Conservation (phyloP, 2,329 filamentous ascomycete genomes). For the Cordyceps cateniannulata region DNA sequence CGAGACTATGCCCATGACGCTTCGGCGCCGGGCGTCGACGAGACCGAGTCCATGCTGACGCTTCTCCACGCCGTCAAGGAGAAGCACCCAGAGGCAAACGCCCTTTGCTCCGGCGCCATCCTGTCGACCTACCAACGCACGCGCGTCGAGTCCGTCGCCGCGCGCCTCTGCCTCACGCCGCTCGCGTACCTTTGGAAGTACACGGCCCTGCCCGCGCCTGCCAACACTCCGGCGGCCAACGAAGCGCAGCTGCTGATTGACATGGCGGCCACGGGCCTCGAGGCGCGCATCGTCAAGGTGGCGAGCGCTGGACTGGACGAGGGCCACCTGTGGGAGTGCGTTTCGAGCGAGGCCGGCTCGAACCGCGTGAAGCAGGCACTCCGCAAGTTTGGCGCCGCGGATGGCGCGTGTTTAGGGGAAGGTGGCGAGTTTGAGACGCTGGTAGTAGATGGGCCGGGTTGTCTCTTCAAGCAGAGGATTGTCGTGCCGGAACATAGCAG, state of each 20-base stretch:
- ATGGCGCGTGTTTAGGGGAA: conserved; percentile 77
- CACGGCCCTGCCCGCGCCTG: conserved; percentile 57
- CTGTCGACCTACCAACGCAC: conserved; percentile 94
- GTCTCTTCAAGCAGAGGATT: conserved; percentile 68
- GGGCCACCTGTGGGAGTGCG: conserved; percentile 71
- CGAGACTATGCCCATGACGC: conserved; percentile 56
- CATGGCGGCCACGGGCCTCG: conserved; percentile 71
- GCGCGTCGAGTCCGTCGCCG: conserved; percentile 83
- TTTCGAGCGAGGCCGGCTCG: conserved; percentile 51
- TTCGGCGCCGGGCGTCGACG: conserved; percentile 47
- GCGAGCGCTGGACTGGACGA: conserved; percentile 85
- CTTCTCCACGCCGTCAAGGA: conserved; percentile 62
- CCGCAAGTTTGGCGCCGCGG: conserved; percentile 58
- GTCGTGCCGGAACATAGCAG: conserved; percentile 49
- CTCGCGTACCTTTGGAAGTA: conserved; percentile 92
- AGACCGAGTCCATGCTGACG: conserved; percentile 80
- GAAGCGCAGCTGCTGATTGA: conserved; percentile 64
- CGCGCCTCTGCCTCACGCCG: conserved; percentile 74
- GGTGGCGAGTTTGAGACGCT: conserved; percentile 96
- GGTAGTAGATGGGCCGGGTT: conserved; percentile 69
- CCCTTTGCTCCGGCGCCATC: conserved; percentile 85
- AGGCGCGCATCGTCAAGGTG: conserved; percentile 91
- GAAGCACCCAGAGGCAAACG: conserved; percentile 74
- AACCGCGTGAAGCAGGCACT: conserved; percentile 46
- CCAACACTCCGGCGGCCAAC: conserved; percentile 20